Evolutionary conservation across 306 rosid species (phyloP).

Genomic region (Rosa chinensis): DNA sequence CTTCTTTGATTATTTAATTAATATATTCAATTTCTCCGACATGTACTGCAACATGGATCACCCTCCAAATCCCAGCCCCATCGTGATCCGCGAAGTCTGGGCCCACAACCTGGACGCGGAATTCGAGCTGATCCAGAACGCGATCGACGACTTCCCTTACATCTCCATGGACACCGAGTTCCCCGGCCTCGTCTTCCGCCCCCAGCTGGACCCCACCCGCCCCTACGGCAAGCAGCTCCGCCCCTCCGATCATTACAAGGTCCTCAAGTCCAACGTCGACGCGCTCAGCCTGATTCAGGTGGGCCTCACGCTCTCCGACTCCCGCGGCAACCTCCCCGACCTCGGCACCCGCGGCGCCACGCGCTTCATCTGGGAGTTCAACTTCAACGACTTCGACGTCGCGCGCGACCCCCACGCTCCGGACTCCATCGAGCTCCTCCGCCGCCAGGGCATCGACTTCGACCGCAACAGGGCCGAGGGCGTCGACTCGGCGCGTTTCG

Average conservation of each 20-base stretch:
- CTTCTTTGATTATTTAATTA: slow-evolving; percentile 11
- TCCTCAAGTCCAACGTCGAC: slow-evolving; percentile 74
- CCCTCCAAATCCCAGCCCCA: slow-evolving; percentile 16
- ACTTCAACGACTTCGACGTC: slow-evolving; percentile 61
- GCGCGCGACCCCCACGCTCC: slow-evolving; percentile 53
- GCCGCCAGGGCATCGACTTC: slow-evolving; percentile 68
- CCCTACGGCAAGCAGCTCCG: slow-evolving; percentile 24
- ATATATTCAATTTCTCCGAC: slow-evolving; percentile 6
- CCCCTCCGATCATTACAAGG: slow-evolving; percentile 57
- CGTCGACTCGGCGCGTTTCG: slow-evolving; percentile 36
- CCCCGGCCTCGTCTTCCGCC: slow-evolving; percentile 55
- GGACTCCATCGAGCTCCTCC: slow-evolving; percentile 58
- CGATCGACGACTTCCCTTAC: slow-evolving; percentile 45
- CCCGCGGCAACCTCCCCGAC: slow-evolving; percentile 60
- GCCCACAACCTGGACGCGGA: slow-evolving; percentile 54
- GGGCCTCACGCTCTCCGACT: slow-evolving; percentile 73
- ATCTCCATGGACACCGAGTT: slow-evolving; percentile 85
- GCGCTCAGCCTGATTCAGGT: slow-evolving; percentile 71
- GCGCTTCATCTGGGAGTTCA: slow-evolving; percentile 71
- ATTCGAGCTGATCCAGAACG: slow-evolving; percentile 33
- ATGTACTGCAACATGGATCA: slow-evolving; percentile 27
- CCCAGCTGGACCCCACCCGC: slow-evolving; percentile 7
- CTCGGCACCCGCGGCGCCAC: slow-evolving; percentile 32
- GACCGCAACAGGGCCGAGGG: slow-evolving; percentile 41
- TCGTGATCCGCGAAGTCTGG: slow-evolving; percentile 65